Base-by-base conservation (phyloP, 768 basidiomycete genomes). In the Collybiopsis confluens region DNA sequence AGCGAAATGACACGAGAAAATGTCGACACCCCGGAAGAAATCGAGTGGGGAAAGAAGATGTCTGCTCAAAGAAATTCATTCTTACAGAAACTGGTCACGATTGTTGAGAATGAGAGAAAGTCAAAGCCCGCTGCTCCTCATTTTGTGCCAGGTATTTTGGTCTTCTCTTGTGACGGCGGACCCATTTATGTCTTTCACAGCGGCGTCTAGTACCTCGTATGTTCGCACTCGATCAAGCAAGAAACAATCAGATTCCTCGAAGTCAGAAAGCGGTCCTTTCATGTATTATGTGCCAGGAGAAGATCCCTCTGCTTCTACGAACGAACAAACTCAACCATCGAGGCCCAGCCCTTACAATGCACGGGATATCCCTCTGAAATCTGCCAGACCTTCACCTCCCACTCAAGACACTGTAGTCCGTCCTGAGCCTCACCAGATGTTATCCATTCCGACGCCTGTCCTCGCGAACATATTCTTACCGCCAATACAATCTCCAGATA, bases 21-120 rank as follows among this genome's bases (percentile, higher is more conserved):
- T 62, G 73, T 90, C 35, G 92, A 96, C 65, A 83, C 86, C 0
- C 60, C 65, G 9, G 86, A 88, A 51, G 93, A 96, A 69, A 70
- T 89, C 36, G 80, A 84, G 46, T 92, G 87, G 82, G 93, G 89
- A 18, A 74, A 68, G 56, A 71, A 72, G 61, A 94, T 92, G 92
- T 83, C 87, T 28, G 70, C 73, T 35, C 77, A 83, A 37, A 77
- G 92, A 56, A 85, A 86, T 59, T 62, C 76, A 35, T 92, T 94
- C 62, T 74, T 90, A 45, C 80, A 82, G 55, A 82, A 80, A 55
- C 79, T 90, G 33, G 83, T 90, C 20, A 73, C 80, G 50, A 74
- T 78, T 5, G 62, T 73, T 30, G 79, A 82, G 47, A 67, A 67
- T 26, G 81, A 83, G 30, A 82, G 77, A 64, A 81, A 74, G 65